phyloP scores from a whole-genome alignment of 2,329 filamentous ascomycete genomes.

The Alternaria tenuissima region DNA sequence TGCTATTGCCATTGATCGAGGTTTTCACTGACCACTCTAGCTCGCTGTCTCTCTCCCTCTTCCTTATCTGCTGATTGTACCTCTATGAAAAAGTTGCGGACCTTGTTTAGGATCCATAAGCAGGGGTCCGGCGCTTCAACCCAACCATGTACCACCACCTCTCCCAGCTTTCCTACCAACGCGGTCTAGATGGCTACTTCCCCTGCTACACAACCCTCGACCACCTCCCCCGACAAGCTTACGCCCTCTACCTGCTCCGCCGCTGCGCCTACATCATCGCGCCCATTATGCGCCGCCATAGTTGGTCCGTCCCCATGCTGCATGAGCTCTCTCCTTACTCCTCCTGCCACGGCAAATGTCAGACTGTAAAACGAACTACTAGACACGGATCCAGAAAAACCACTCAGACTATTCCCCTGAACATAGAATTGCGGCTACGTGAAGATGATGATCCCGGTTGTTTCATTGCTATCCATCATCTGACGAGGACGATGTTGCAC shows the following conservation, averaged over 20 bases:
- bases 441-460: not conserved
- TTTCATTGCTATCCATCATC: not conserved
- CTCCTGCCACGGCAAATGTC: not conserved
- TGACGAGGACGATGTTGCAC: constrained; percentile 9
- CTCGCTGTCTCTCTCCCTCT: not conserved
- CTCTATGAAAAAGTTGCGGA: not conserved
- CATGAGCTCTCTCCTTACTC: not conserved
- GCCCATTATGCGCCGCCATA: constrained; percentile 5
- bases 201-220: not conserved
- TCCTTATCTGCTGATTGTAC: not conserved
- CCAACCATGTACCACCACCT: constrained; percentile 2
- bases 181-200: not conserved
- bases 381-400: not conserved
- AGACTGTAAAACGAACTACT: not conserved
- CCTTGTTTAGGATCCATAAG: not conserved
- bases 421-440: constrained; percentile 1
- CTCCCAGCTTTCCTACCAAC: not conserved
- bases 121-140: not conserved
- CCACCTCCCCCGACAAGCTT: not conserved
- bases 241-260: constrained; percentile 1
- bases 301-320: constrained; percentile 10
- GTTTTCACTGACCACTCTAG: not conserved
- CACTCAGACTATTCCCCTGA: not conserved
- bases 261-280: constrained; percentile 9
- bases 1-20: not conserved